Conservation (phyloP, 2,329 filamentous ascomycete genomes). For the Rutstroemia sp. region DNA sequence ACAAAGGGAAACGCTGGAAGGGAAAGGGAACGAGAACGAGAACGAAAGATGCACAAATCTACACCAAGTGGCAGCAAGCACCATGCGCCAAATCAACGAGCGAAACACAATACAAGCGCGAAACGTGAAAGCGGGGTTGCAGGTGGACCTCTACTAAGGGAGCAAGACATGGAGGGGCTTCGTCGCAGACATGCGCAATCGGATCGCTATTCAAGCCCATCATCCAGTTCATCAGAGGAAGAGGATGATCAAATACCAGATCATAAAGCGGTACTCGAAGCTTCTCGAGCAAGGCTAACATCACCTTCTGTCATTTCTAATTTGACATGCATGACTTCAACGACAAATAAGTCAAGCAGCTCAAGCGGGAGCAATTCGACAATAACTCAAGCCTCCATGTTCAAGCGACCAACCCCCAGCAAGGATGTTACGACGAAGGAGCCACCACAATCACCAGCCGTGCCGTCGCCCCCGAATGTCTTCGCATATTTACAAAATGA, state of each 20-base stretch:
- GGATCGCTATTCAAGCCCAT: slow-evolving; percentile 17
- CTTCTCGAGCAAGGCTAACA: slow-evolving; percentile 22
- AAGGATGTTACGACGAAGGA: slow-evolving; percentile 16
- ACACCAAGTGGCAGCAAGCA: slow-evolving; percentile 14
- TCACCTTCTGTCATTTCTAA: slow-evolving; percentile 30
- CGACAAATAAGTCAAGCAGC: slow-evolving; percentile 31
- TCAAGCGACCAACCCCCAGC: slow-evolving; percentile 13
- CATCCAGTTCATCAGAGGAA: slow-evolving; percentile 17
- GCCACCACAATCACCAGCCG: slow-evolving; percentile 25
- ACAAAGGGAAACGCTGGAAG: slow-evolving; percentile 17
- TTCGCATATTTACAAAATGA: slow-evolving; percentile 25
- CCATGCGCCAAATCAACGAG: slow-evolving; percentile 14
- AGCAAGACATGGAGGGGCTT: slow-evolving; percentile 12
- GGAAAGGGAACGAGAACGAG: slow-evolving; percentile 11
- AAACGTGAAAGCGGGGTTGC: slow-evolving; percentile 13
- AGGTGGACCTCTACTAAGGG: slow-evolving; percentile 7
- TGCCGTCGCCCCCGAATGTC: slow-evolving; percentile 25
- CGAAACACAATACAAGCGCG: slow-evolving; percentile 13
- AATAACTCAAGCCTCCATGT: slow-evolving; percentile 31
- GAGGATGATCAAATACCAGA: slow-evolving; percentile 19
- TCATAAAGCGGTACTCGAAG: slow-evolving; percentile 20
- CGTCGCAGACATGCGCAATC: slow-evolving; percentile 16
- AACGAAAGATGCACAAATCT: slow-evolving; percentile 18
- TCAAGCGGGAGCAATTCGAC: slow-evolving; percentile 37
- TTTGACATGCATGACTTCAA: slow-evolving; percentile 25